Conservation (phyloP, 2,329 filamentous ascomycete species). For the Claviceps humidiphila region DNA sequence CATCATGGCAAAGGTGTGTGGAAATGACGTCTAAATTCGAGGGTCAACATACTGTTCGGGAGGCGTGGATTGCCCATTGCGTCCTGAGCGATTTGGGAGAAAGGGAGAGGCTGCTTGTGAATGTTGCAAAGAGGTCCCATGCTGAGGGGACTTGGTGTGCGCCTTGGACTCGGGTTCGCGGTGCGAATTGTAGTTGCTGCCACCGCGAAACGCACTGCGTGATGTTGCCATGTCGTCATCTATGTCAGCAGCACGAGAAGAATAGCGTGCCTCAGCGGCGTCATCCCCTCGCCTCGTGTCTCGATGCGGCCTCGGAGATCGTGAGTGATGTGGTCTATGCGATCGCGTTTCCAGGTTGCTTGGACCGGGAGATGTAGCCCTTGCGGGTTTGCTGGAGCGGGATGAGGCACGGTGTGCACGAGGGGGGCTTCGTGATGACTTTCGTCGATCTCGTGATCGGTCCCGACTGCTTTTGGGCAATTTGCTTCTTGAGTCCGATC, state of each 20-base stretch:
- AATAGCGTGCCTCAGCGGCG: constrained; percentile 20
- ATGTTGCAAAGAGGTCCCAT: constrained; percentile 29
- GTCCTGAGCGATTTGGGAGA: constrained; percentile 24
- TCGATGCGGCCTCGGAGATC: constrained; percentile 15
- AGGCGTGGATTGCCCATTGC: constrained; percentile 23
- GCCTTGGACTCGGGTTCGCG: constrained; percentile 23
- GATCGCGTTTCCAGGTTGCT: background rate
- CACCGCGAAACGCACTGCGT: constrained; percentile 28
- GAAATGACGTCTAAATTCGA: background rate
- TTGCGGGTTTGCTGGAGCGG: constrained; percentile 11
- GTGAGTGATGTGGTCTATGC: constrained; percentile 9
- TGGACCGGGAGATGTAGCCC: constrained; percentile 7
- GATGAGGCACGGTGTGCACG: constrained; percentile 10
- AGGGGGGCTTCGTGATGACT: constrained; percentile 5
- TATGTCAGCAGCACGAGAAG: constrained; percentile 35
- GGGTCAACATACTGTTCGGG: constrained; percentile 27
- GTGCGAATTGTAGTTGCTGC: constrained; percentile 25
- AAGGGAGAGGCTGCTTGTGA: constrained; percentile 33
- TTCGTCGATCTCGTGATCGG: constrained; percentile 5
- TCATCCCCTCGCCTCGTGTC: constrained; percentile 17
- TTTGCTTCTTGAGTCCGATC: background rate
- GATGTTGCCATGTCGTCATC: constrained; percentile 36
- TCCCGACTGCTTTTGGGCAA: background rate
- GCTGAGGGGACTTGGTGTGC: constrained; percentile 30
- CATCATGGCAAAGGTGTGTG: background rate